Conservation (phyloP, 768 basidiomycete genomes). For the Mycena pura region DNA sequence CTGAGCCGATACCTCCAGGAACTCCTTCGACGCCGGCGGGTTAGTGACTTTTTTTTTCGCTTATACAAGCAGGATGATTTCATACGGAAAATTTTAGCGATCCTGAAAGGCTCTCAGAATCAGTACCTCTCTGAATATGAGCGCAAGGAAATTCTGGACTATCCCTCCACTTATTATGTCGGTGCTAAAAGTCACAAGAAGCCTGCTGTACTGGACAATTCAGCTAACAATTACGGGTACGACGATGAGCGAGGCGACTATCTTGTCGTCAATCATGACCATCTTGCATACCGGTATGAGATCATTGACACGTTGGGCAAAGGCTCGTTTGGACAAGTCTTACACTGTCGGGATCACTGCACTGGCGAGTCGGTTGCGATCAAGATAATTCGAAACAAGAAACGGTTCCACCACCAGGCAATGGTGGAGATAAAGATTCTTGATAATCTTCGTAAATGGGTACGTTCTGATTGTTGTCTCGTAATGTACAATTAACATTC, state of each 20-base stretch:
- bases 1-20: conserved; percentile 82
- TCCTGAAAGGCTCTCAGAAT: conserved; percentile 69
- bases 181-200: conserved; percentile 88
- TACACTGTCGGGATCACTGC: conserved; percentile 93
- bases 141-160: conserved; percentile 90
- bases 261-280: conserved; percentile 86
- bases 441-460: conserved; percentile 97
- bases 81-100: conserved; percentile 46
- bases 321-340: conserved; percentile 97
- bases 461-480: conserved; percentile 43
- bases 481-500: conserved; percentile 9
- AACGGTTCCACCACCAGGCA: conserved; percentile 97
- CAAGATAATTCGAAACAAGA: conserved; percentile 99
- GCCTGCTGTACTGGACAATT: conserved; percentile 70
- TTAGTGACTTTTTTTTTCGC: conserved; percentile 44
- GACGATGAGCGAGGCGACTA: conserved; percentile 99
- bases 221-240: conserved; percentile 90
- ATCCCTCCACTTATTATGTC: conserved; percentile 80
- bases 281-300: conserved; percentile 97
- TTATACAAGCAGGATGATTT: conserved; percentile 9
- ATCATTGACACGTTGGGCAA: conserved; percentile 92
- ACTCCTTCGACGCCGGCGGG: conserved; percentile 71
- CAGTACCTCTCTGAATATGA: conserved; percentile 87
- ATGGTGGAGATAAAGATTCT: conserved; percentile 99
- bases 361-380: conserved; percentile 97